These are phyloP conservation scores for Lecanicillium sp. DNA, from an alignment of 2,329 filamentous ascomycete species.

Conservation along the genomic window DNA sequence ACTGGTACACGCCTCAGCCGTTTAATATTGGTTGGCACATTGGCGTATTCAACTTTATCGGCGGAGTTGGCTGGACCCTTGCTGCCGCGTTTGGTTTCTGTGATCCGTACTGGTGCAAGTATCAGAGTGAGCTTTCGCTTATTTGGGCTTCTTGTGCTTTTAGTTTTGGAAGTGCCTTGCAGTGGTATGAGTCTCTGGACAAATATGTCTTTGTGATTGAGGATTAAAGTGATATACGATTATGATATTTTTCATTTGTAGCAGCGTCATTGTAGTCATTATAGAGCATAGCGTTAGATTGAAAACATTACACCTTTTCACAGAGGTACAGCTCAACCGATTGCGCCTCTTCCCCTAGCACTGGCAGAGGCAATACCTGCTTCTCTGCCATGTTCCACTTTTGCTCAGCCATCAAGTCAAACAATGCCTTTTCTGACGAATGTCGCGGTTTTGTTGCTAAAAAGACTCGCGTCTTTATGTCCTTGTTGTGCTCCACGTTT, in stretches of 20 bases:
- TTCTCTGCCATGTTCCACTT: slow-evolving; percentile 36
- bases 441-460: slow-evolving; percentile 50
- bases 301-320: slow-evolving; percentile 23
- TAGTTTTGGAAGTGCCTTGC: slow-evolving; percentile 13
- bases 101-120: slow-evolving; percentile 23
- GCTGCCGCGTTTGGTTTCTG: slow-evolving; percentile 46
- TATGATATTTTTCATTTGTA: too few species aligned
- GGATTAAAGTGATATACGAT: slow-evolving; percentile 1
- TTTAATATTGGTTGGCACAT: slow-evolving; percentile 55
- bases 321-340: slow-evolving; percentile 45
- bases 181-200: slow-evolving; percentile 16
- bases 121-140: slow-evolving; percentile 30
- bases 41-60: slow-evolving; percentile 54
- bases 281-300: too few species aligned
- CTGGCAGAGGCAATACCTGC: slow-evolving; percentile 35
- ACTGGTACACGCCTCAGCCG: slow-evolving; percentile 51
- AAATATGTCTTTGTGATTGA: slow-evolving; percentile 13
- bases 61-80: slow-evolving; percentile 52
- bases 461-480: slow-evolving; percentile 34
- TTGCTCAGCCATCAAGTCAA: slow-evolving; percentile 34
- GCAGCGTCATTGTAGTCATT: too few species aligned
- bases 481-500: slow-evolving; percentile 18
- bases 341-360: slow-evolving; percentile 34
- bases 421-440: slow-evolving; percentile 40
- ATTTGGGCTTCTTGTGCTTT: slow-evolving; percentile 16